Conservation (phyloP, 305 asterid species). For the Rubia tinctorum region DNA sequence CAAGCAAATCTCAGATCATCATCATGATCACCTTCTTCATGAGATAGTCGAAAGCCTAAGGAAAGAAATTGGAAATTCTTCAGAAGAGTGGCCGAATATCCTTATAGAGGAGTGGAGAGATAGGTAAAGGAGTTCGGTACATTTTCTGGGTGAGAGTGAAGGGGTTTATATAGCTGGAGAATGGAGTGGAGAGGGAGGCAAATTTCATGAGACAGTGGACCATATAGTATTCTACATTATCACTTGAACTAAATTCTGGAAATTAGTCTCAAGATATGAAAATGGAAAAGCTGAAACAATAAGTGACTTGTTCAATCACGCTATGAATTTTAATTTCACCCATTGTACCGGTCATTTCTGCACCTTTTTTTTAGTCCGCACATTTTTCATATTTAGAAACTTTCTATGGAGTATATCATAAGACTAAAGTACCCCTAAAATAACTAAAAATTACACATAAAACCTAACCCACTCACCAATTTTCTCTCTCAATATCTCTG, state of each 20-base stretch:
- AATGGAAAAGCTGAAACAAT: conserved; percentile 1
- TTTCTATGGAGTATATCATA: too few species aligned
- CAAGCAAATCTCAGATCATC: background rate
- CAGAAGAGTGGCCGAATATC: background rate
- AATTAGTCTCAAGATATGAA: background rate
- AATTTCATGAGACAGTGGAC: conserved; percentile 15
- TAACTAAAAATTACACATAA: too few species aligned
- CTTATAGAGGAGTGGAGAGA: background rate
- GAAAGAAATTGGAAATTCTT: background rate
- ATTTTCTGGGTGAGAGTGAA: background rate
- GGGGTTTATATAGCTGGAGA: background rate
- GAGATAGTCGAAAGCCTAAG: background rate
- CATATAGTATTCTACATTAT: background rate
- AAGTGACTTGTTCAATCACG: too few species aligned
- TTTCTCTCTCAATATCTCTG: too few species aligned
- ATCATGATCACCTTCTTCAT: background rate
- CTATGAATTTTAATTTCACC: too few species aligned
- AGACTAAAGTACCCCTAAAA: too few species aligned
- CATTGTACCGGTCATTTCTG: too few species aligned
- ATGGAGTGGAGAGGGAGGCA: background rate
- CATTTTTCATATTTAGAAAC: too few species aligned
- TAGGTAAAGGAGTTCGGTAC: background rate
- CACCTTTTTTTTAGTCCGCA: too few species aligned
- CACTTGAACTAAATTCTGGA: background rate
- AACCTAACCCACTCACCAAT: too few species aligned